Evolutionary conservation across 257 asterid species (phyloP).

Genomic region (Lavandula angustifolia): DNA sequence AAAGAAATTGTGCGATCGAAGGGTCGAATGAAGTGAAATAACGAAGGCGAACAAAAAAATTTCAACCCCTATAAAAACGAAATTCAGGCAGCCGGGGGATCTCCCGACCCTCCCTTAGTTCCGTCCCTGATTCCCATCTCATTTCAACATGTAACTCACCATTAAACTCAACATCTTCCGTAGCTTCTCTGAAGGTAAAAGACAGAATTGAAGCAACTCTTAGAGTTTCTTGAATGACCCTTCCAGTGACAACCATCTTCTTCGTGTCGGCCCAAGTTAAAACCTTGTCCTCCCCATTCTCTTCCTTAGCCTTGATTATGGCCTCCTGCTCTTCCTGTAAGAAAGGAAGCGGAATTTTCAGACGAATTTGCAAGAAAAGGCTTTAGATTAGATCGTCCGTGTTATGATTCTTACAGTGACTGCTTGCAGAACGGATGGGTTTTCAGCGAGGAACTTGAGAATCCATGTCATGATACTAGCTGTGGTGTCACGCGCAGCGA

Average conservation of each 20-base stretch:
- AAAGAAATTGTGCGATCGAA: no score
- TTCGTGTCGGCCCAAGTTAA: constrained; percentile 61
- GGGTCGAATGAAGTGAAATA: no score
- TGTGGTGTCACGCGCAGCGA: constrained; percentile 81
- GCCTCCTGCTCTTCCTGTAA: constrained; percentile 74
- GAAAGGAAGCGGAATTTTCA: no score
- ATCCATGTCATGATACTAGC: constrained; percentile 77
- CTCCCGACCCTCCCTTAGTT: no score
- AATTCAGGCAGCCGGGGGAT: no score
- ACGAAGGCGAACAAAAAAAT: no score
- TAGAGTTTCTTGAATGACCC: constrained; percentile 78
- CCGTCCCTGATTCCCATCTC: no score
- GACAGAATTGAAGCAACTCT: constrained; percentile 73
- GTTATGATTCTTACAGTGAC: constrained; percentile 57
- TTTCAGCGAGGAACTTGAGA: constrained; percentile 72
- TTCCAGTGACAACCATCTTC: constrained; percentile 64
- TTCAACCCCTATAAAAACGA: no score
- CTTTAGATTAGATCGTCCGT: no score
- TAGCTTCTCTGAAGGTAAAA: constrained; percentile 83
- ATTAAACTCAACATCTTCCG: constrained; percentile 71
- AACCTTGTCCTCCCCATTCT: constrained; percentile 41
- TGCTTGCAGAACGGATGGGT: constrained; percentile 62
- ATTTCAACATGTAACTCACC: constrained; percentile 42
- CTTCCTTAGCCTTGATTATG: constrained; percentile 48
- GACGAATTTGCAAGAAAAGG: no score